Evolutionary conservation across 2,329 filamentous ascomycete species (phyloP).

Genomic region (Pseudogymnoascus sp.): DNA sequence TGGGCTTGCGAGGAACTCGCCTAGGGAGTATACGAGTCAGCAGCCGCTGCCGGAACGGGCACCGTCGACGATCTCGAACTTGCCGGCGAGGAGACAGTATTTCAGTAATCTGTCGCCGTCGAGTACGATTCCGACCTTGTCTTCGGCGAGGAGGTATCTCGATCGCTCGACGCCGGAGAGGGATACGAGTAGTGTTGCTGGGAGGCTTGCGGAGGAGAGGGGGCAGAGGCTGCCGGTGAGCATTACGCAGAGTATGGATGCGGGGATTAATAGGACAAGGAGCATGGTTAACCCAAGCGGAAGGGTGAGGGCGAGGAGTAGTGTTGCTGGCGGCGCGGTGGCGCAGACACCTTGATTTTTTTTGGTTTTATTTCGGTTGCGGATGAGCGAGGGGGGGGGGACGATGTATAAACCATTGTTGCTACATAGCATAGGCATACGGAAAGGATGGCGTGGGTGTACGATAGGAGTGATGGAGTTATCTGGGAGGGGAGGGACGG

Average conservation of each 20-base stretch:
- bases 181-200: constrained; percentile 33
- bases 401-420: constrained; percentile 5
- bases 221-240: constrained; percentile 42
- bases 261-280: constrained; percentile 11
- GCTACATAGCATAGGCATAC: constrained; percentile 6
- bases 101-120: constrained; percentile 40
- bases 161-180: constrained; percentile 41
- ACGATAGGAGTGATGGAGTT: constrained; percentile 6
- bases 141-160: constrained; percentile 41
- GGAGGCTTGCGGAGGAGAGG: constrained; percentile 38
- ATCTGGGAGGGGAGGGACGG: neutral
- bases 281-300: neutral
- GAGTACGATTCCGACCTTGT: constrained; percentile 34
- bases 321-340: neutral
- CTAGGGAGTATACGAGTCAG: constrained; percentile 38
- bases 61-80: constrained; percentile 36
- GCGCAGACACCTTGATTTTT: constrained; percentile 8
- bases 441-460: neutral
- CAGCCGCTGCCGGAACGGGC: constrained; percentile 34
- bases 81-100: constrained; percentile 49
- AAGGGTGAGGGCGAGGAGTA: neutral
- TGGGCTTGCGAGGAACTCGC: constrained; percentile 33
- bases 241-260: constrained; percentile 21
- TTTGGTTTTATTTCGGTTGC: neutral
- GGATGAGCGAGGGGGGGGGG: neutral